These are phyloP conservation scores for Tolypocladium endophyticum DNA, from an alignment of 2,329 filamentous ascomycete species.

Conservation along the genomic window DNA sequence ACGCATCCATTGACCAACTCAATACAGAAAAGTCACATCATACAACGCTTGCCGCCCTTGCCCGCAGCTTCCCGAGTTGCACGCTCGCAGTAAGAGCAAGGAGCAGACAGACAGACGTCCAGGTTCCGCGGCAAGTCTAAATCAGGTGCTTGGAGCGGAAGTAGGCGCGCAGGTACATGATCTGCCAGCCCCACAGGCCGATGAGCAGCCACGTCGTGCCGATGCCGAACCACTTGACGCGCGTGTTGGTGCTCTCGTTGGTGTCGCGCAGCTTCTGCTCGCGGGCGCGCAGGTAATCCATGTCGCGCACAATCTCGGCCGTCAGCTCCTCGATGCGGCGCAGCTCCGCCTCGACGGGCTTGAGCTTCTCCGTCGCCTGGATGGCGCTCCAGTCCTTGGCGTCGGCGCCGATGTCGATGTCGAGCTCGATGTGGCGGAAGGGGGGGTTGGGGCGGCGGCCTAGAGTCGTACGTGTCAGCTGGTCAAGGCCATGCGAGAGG, in stretches of 20 bases:
- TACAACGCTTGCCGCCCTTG: neutral
- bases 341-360: conserved; percentile 91
- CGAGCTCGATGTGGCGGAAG: conserved; percentile 71
- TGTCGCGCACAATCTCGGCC: conserved; percentile 78
- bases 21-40: neutral
- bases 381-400: conserved; percentile 98
- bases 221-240: conserved; percentile 98
- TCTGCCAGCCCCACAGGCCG: conserved; percentile 88
- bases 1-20: neutral
- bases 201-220: conserved; percentile 86
- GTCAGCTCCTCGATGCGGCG: conserved; percentile 87
- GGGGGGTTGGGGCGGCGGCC: conserved; percentile 34
- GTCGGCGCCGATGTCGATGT: conserved; percentile 92
- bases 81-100: neutral
- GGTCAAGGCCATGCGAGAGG: neutral
- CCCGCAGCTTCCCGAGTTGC: neutral
- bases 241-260: conserved; percentile 98
- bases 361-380: conserved; percentile 92
- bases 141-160: conserved; percentile 55
- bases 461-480: conserved; percentile 4
- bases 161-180: conserved; percentile 94
- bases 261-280: conserved; percentile 97
- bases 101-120: neutral
- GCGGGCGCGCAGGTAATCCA: conserved; percentile 84
- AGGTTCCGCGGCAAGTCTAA: conserved; percentile 8